These are phyloP conservation scores for Aureobasidium sp. DNA, from an alignment of 2,329 filamentous ascomycete genomes.

Conservation along the genomic window DNA sequence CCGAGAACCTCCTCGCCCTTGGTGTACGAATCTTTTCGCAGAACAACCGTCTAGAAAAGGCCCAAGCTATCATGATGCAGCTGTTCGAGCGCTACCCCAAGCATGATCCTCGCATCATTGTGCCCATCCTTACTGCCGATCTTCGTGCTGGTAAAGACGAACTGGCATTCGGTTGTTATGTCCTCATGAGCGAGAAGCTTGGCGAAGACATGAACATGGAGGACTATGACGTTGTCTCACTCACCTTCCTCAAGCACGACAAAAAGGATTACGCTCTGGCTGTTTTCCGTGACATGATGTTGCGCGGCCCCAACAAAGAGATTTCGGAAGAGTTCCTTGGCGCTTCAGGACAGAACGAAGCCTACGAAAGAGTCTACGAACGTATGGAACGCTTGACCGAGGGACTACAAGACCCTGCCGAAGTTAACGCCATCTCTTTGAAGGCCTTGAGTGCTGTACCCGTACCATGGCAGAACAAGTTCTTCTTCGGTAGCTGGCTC, in stretches of 20 bases:
- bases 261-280: conserved; percentile 59
- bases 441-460: conserved; percentile 45
- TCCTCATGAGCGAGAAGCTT: conserved; percentile 53
- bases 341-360: conserved; percentile 33
- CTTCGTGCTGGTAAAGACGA: conserved; percentile 44
- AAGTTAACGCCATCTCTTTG: conserved; percentile 40
- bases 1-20: conserved; percentile 46
- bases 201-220: conserved; percentile 54
- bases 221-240: conserved; percentile 68
- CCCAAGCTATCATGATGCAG: conserved; percentile 46
- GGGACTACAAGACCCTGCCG: conserved; percentile 20
- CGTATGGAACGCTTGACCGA: conserved; percentile 15
- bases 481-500: conserved; percentile 83
- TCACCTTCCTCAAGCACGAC: conserved; percentile 59
- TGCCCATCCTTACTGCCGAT: conserved; percentile 63
- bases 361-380: conserved; percentile 26
- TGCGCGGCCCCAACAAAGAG: conserved; percentile 23
- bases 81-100: conserved; percentile 40
- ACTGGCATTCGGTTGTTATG: conserved; percentile 60
- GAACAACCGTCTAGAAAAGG: conserved; percentile 49
- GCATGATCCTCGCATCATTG: conserved; percentile 47
- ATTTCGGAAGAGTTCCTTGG: conserved; percentile 20
- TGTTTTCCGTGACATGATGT: conserved; percentile 87
- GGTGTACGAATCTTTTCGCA: conserved; percentile 57
- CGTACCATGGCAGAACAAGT: conserved; percentile 54